Base-by-base conservation (phyloP, 148 eudicot species). In the Arctostaphylos glauca region DNA sequence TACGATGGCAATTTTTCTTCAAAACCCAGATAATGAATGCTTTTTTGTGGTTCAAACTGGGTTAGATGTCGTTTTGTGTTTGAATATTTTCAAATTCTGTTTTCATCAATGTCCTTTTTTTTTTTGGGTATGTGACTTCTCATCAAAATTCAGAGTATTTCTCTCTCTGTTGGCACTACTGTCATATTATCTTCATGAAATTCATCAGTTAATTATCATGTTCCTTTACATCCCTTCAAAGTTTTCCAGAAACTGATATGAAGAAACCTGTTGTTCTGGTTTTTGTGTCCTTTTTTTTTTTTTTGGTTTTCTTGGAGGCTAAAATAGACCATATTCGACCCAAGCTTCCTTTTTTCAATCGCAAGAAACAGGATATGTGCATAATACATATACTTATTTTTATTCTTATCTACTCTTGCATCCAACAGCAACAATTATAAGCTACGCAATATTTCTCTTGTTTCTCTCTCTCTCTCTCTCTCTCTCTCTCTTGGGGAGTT, bases 371-470 rank as follows among this genome's bases (percentile, higher is more conserved):
- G 12, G 43, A 21, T 64, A 64, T 21, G 43, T 14, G 56, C 43
- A 5, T 25, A 43, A 3, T 10, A 25, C 54, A 25, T 8, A 3
- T 77, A 55, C 80, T 62, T 25, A 15, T 9, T n/a, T 6, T 47
- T 10, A 52, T 64, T 82, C 59, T 13, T 78, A n/a, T 25, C 70
- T 44, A 15, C 81, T 60, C 71, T 60, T 78, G 53, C 52, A 9
- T 43, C 53, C 12, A 48, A 3, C 80, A 75, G 19, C 82, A 15
- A 66, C 41, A 49, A 66, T 80, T 83, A 80, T 18, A 86, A 83
- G 88, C 80, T 80, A 83, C 74, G 75, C 74, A 83, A 81, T 23
- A 8, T 8, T 56, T 80, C 67, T 67, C 25, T 71, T 64, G 4
- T 0, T 2, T 13, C 43, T 80, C 18, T 23, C 23, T 47, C 25